Evolutionary conservation across 805 yeast genomes (phyloP), one percentile per base, ranked within the genome.

Genomic region (Zygotorulaspora florentina): DNA sequence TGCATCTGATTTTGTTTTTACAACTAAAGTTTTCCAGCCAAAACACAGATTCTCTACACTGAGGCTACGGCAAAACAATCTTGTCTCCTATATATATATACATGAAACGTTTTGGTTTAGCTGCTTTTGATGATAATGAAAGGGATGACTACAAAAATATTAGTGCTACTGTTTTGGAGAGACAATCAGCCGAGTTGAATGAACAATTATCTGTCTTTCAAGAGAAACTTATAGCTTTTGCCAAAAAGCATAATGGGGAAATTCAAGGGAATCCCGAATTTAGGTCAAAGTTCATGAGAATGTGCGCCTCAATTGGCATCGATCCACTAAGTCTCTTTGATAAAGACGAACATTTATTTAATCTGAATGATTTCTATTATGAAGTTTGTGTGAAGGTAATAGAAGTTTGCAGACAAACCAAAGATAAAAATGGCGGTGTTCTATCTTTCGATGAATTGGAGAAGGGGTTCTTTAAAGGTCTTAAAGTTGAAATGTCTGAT

Each of bases 351-450:
- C 66, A 62, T 47, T 52, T 61, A 18, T 59, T 58, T 37, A 59
- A 53, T 31, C 61, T 66, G 33, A 59, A 64, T 37, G 89, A 84
- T 55, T 83, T 76, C 54, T 74, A 75, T 50, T 77, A 80, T 48
- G 88, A 84, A 33, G 65, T 91, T 15, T 80, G 87, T 2, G 84
- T 87, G 11, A 77, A 83, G 46, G 70, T 89, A 12, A 83, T 89
- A 11, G 96, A 89, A 56, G 70, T 83, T 3, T 86, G 95, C 58
- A 79, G 83, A 43, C 71, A 73, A 18, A 84, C 91, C 2, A 68
- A 83, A 52, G 81, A 76, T 46, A 68, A 81, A 48, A 90, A 87
- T 59, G 97, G 97, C 12, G 97, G 97, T 0, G 69, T 88, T 11
- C 76, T 89, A 17, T 71, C 86, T 0, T 69, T 87, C 20, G 71